These are phyloP conservation scores for Quercus cerris DNA, from an alignment of 306 rosid genomes.

Conservation along the genomic window DNA sequence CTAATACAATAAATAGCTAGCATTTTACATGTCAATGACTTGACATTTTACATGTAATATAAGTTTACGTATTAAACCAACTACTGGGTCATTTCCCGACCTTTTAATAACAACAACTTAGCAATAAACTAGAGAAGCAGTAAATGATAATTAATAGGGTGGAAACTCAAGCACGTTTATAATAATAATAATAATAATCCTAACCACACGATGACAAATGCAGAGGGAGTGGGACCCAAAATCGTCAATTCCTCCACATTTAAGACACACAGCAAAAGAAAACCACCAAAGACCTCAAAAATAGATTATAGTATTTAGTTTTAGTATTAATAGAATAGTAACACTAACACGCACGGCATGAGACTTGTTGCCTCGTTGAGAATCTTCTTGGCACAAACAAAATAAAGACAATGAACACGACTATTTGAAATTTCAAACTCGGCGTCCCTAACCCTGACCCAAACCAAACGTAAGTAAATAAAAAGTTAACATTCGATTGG, in stretches of 20 bases:
- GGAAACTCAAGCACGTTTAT: background rate
- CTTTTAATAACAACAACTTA: no score
- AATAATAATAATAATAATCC: background rate
- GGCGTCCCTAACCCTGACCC: constrained; percentile 40
- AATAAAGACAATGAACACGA: background rate
- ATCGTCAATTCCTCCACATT: background rate
- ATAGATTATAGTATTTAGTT: background rate
- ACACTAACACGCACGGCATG: no score
- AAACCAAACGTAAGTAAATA: background rate
- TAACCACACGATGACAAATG: background rate
- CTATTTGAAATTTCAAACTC: constrained; percentile 33
- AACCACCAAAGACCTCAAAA: background rate
- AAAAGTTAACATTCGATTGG: no score
- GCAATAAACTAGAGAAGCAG: no score
- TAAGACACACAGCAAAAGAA: no score
- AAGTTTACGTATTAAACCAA: no score
- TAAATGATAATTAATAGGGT: no score
- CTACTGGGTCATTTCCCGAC: no score
- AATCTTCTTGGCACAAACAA: constrained; percentile 24
- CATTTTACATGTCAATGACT: no score
- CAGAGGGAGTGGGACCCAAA: background rate
- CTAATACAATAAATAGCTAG: no score
- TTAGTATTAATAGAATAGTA: no score
- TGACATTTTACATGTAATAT: no score
- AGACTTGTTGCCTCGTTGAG: constrained; percentile 31